These are phyloP conservation scores for Cadophora sp. DNA, from an alignment of 2,329 filamentous ascomycete species.

Conservation along the genomic window DNA sequence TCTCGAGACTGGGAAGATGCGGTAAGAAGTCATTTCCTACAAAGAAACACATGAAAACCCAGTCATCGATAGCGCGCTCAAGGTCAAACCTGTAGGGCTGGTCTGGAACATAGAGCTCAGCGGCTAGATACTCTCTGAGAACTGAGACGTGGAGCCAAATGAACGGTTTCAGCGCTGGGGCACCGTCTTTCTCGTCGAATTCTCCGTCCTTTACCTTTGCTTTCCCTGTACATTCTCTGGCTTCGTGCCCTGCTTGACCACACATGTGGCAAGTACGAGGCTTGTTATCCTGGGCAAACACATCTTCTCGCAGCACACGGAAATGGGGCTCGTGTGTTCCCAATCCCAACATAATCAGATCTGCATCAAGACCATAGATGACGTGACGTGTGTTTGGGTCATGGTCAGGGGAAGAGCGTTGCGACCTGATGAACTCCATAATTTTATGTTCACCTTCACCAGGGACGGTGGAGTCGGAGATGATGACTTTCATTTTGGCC, in stretches of 20 bases:
- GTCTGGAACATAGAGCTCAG: constrained; percentile 83
- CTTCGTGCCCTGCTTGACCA: constrained; percentile 90
- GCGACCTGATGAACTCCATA: constrained; percentile 96
- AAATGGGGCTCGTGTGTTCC: constrained; percentile 98
- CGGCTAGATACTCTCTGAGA: constrained; percentile 89
- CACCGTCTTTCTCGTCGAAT: constrained; percentile 81
- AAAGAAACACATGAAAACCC: constrained; percentile 99
- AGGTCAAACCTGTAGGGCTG: constrained; percentile 91
- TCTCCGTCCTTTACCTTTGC: constrained; percentile 80
- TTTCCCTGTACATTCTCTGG: constrained; percentile 81
- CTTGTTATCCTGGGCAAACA: constrained; percentile 90
- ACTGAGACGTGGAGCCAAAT: constrained; percentile 97
- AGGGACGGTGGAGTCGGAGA: constrained; percentile 96
- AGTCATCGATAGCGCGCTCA: constrained; percentile 93
- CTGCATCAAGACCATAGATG: constrained; percentile 96
- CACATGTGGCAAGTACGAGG: constrained; percentile 85
- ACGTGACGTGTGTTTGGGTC: constrained; percentile 97
- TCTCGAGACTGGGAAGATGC: constrained; percentile 95
- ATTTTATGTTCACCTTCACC: constrained; percentile 99
- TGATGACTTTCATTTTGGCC: constrained; percentile 96
- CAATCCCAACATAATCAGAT: constrained; percentile 97
- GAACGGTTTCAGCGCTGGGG: constrained; percentile 81
- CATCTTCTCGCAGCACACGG: constrained; percentile 93
- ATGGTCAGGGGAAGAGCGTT: constrained; percentile 87
- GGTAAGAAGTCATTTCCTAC: constrained; percentile 98